phyloP scores from a whole-genome alignment of 768 basidiomycete genomes.

The Russula ochroleuca region DNA sequence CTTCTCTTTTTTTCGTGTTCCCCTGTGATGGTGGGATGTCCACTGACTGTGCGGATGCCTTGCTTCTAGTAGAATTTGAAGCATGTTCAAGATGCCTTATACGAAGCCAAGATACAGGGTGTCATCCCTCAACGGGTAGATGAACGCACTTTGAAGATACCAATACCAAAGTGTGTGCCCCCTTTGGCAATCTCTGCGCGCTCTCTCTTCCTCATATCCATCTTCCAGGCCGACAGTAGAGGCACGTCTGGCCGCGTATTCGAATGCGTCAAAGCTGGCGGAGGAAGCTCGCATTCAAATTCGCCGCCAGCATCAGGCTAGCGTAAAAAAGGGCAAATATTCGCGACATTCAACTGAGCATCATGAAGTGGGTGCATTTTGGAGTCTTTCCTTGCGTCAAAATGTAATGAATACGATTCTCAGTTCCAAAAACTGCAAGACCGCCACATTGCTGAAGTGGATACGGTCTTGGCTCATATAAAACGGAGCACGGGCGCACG shows the following conservation, averaged over 20 bases:
- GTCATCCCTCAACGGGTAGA: constrained; percentile 71
- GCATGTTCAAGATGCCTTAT: constrained; percentile 67
- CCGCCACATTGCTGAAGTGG: constrained; percentile 57
- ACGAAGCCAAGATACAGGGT: constrained; percentile 68
- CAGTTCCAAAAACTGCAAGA: constrained; percentile 77
- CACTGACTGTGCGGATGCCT: constrained; percentile 7
- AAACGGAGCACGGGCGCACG: constrained; percentile 50
- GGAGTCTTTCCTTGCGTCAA: neutral
- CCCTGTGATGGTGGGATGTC: neutral
- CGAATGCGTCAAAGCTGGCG: constrained; percentile 55
- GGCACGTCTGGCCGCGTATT: constrained; percentile 52
- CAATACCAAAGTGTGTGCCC: constrained; percentile 63
- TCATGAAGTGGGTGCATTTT: constrained; percentile 52
- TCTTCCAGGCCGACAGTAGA: constrained; percentile 68
- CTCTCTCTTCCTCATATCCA: neutral
- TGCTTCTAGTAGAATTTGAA: constrained; percentile 61
- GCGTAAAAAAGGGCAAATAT: constrained; percentile 65
- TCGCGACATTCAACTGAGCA: constrained; percentile 63
- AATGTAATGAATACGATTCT: neutral
- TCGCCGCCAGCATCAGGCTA: constrained; percentile 62
- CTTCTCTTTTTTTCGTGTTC: too few relatives aligned
- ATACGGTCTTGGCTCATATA: constrained; percentile 56
- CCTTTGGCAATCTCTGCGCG: neutral
- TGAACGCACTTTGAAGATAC: constrained; percentile 66
- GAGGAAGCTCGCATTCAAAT: constrained; percentile 75